These are phyloP conservation scores for Wallacemonas collosoma DNA, from an alignment of 208 protist species.

Conservation along the genomic window DNA sequence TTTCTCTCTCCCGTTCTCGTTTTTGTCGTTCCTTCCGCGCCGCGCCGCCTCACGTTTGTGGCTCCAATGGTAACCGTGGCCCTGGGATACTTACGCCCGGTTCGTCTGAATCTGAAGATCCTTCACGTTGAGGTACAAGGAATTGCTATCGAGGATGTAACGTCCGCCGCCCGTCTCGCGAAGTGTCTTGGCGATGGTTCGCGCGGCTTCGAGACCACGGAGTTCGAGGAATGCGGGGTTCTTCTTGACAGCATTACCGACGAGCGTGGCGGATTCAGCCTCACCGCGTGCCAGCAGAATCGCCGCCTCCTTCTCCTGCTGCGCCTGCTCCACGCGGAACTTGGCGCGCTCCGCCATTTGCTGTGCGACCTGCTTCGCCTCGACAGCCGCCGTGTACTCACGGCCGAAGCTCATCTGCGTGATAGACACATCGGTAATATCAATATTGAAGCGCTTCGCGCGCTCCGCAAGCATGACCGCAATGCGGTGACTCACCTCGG, in stretches of 20 bases:
- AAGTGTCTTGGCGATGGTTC: slow-evolving; percentile 89
- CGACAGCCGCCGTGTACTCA: slow-evolving; percentile 95
- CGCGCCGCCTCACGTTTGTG: no score
- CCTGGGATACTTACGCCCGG: not conserved
- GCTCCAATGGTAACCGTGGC: not conserved
- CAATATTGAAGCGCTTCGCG: slow-evolving; percentile 96
- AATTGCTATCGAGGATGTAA: slow-evolving; percentile 85
- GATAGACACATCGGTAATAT: slow-evolving; percentile 98
- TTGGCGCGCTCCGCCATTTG: slow-evolving; percentile 96
- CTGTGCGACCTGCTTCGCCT: slow-evolving; percentile 97
- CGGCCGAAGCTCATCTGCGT: slow-evolving; percentile 96
- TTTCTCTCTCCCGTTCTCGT: not conserved
- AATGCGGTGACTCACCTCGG: slow-evolving; percentile 93
- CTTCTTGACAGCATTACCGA: slow-evolving; percentile 88
- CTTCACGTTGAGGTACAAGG: slow-evolving; percentile 79
- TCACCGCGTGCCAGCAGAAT: slow-evolving; percentile 95
- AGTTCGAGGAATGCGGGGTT: slow-evolving; percentile 94
- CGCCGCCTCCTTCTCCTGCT: slow-evolving; percentile 93
- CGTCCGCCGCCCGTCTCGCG: slow-evolving; percentile 62
- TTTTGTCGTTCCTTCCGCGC: not conserved
- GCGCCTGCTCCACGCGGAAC: slow-evolving; percentile 94
- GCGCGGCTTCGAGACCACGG: slow-evolving; percentile 91
- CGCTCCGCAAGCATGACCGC: slow-evolving; percentile 93
- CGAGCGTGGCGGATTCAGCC: slow-evolving; percentile 88
- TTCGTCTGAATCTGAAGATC: slow-evolving; percentile 36